phyloP scores from a whole-genome alignment of 2,329 filamentous ascomycete genomes.

The Paracorniculantispora psalliotae region DNA sequence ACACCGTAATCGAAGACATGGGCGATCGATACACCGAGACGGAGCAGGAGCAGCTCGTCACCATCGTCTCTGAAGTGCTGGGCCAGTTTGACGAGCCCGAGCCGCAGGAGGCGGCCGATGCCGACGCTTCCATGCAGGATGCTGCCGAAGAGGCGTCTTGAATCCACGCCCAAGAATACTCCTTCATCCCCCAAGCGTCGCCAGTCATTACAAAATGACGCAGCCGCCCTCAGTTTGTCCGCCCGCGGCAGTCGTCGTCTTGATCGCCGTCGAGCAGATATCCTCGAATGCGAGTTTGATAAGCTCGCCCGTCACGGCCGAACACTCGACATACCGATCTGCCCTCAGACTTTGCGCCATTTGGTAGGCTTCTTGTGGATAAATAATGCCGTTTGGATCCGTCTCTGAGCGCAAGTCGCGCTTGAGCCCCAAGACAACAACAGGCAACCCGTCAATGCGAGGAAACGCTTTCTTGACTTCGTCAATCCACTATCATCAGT shows the following conservation, averaged over 20 bases:
- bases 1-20: constrained; percentile 62
- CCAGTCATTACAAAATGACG: constrained; percentile 37
- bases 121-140: constrained; percentile 35
- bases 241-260: constrained; percentile 40
- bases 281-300: constrained; percentile 55
- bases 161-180: too few relatives aligned
- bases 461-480: constrained; percentile 46
- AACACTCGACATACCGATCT: constrained; percentile 62
- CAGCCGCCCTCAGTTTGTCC: constrained; percentile 55
- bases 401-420: constrained; percentile 53
- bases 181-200: too few relatives aligned
- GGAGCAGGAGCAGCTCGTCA: constrained; percentile 54
- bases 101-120: constrained; percentile 29
- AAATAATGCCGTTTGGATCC: constrained; percentile 56
- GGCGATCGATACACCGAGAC: constrained; percentile 54
- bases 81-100: constrained; percentile 41
- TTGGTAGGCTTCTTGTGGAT: constrained; percentile 56
- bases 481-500: constrained; percentile 47
- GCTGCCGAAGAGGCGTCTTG: constrained; percentile 20
- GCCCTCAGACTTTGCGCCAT: constrained; percentile 53
- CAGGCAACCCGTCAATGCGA: constrained; percentile 43
- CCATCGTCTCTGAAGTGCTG: constrained; percentile 52
- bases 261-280: constrained; percentile 51
- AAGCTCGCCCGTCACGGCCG: constrained; percentile 55
- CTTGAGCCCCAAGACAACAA: constrained; percentile 56